phyloP scores from a whole-genome alignment of 768 basidiomycete genomes.

The Leucosporidium creatinivorum region DNA sequence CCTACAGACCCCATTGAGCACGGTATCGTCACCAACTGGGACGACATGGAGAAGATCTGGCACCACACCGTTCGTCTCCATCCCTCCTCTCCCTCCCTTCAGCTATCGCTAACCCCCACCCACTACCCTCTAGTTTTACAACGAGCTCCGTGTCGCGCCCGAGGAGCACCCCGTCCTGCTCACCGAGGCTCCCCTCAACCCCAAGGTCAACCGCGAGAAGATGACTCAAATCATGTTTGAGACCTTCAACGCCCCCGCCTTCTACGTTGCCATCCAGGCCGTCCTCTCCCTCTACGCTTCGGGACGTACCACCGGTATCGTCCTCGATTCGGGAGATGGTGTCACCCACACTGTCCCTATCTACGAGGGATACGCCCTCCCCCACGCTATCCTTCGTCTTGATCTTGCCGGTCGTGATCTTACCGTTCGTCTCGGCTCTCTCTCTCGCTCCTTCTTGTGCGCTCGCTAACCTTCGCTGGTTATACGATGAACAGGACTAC shows the following conservation, averaged over 20 bases:
- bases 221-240: conserved; percentile 99
- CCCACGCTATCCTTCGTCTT: conserved; percentile 90
- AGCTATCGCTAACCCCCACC: conserved; percentile 70
- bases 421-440: conserved; percentile 12
- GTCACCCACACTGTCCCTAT: conserved; percentile 98
- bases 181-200: conserved; percentile 96
- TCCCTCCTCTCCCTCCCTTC: conserved; percentile 76
- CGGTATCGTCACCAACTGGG: conserved; percentile 98
- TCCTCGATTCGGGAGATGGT: conserved; percentile 95
- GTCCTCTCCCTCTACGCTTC: conserved; percentile 97
- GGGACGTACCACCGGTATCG: conserved; percentile 97
- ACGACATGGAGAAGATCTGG: conserved; percentile 99
- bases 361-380: conserved; percentile 98
- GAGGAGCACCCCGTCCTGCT: conserved; percentile 87
- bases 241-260: conserved; percentile 97
- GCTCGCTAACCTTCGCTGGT: neutral
- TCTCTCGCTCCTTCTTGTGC: neutral
- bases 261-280: conserved; percentile 94
- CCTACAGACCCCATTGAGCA: conserved; percentile 83
- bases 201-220: conserved; percentile 87
- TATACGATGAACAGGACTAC: conserved; percentile 66
- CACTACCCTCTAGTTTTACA: neutral
- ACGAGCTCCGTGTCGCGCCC: neutral
- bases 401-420: conserved; percentile 88
- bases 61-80: conserved; percentile 88